Conservation (phyloP, 495 filamentous ascomycete genomes). For the Podospora conica region DNA sequence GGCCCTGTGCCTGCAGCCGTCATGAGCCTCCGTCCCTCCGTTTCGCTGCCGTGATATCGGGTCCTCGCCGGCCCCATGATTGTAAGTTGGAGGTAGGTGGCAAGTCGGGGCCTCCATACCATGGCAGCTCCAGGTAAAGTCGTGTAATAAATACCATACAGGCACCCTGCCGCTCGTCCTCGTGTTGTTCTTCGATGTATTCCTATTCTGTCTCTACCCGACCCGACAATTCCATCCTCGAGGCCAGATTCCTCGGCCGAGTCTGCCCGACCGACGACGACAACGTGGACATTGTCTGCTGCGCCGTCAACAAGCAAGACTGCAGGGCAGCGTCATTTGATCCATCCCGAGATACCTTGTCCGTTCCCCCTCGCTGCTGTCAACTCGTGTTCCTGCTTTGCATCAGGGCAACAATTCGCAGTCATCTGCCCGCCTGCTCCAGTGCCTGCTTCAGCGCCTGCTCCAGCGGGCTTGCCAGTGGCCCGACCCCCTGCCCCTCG, state of each 20-base stretch:
- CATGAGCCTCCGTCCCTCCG: background rate
- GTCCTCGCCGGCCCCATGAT: background rate
- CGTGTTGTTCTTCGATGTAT: background rate
- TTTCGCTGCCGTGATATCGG: background rate
- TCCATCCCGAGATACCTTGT: slow-evolving; percentile 21
- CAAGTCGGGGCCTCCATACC: background rate
- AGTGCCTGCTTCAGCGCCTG: background rate
- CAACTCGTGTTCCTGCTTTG: background rate
- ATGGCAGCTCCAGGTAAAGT: background rate
- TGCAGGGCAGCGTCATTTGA: slow-evolving; percentile 22
- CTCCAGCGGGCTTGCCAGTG: background rate
- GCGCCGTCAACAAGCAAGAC: background rate
- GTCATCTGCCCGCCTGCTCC: background rate
- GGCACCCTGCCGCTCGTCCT: too few relatives aligned
- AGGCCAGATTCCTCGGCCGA: too few relatives aligned
- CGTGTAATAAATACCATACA: background rate
- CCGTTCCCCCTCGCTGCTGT: background rate
- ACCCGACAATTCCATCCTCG: background rate
- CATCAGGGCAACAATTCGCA: slow-evolving; percentile 6
- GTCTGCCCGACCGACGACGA: background rate
- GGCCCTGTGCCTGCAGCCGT: background rate
- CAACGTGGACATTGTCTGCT: background rate
- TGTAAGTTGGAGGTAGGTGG: too few relatives aligned
- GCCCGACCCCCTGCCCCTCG: background rate
- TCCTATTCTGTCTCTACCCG: background rate